phyloP scores from a whole-genome alignment of 345 rosid genomes.

The Pugionium dolabratum region DNA sequence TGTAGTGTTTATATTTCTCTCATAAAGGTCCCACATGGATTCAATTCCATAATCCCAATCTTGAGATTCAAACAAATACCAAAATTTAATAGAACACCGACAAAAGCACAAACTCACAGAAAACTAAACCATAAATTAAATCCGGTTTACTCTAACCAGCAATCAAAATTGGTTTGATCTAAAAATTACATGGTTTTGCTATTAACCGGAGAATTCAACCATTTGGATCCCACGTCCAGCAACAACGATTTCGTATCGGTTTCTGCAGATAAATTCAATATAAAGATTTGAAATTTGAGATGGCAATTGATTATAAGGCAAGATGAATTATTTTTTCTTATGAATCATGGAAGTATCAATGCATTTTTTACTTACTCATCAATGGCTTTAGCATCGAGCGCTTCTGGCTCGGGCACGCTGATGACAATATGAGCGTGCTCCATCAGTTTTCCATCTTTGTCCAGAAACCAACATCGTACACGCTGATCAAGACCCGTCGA shows the following conservation, averaged over 20 bases:
- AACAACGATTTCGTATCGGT: slow-evolving; percentile 70
- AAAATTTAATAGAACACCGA: no score
- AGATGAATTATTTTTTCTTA: neutral
- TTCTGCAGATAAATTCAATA: slow-evolving; percentile 42
- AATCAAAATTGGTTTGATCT: slow-evolving; percentile 21
- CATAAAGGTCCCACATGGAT: no score
- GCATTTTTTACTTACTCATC: slow-evolving; percentile 50
- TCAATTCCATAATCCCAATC: no score
- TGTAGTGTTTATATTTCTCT: no score
- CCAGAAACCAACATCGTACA: slow-evolving; percentile 70
- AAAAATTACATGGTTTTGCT: neutral
- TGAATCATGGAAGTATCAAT: slow-evolving; percentile 1
- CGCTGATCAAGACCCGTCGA: slow-evolving; percentile 99
- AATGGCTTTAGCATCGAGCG: slow-evolving; percentile 69
- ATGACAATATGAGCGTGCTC: slow-evolving; percentile 61
- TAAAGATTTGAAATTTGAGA: slow-evolving; percentile 8
- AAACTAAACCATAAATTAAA: no score
- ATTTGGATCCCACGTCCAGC: slow-evolving; percentile 96
- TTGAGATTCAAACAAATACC: no score
- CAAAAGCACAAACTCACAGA: no score
- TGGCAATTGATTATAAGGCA: neutral
- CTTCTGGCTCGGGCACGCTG: slow-evolving; percentile 93
- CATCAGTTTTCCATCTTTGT: slow-evolving; percentile 48
- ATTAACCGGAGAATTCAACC: slow-evolving; percentile 54
- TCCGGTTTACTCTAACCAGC: neutral